Conservation (phyloP, 768 basidiomycete species). For the Mycena vulgaris region DNA sequence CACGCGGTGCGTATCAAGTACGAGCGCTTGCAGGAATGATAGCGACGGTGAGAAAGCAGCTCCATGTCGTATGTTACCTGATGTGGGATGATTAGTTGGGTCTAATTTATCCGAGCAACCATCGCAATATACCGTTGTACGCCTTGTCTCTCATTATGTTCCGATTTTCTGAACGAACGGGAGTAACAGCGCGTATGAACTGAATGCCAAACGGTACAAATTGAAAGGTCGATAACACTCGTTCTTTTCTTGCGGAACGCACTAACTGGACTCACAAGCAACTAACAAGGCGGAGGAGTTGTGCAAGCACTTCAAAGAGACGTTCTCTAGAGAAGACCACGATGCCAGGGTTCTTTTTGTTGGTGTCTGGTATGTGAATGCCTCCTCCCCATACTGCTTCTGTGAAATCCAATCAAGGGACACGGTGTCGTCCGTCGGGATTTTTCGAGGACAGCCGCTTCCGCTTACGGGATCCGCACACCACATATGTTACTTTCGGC, state of each 20-base stretch:
- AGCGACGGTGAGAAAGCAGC: neutral
- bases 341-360: slow-evolving; percentile 50
- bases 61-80: neutral
- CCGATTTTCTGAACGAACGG: neutral
- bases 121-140: slow-evolving; percentile 1
- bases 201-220: slow-evolving; percentile 8
- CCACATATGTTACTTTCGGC: slow-evolving; percentile 21
- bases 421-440: slow-evolving; percentile 13
- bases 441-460: slow-evolving; percentile 11
- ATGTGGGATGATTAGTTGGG: neutral
- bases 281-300: neutral
- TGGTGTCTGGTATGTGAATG: slow-evolving; percentile 51
- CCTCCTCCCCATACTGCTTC: too few species aligned
- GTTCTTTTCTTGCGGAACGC: neutral
- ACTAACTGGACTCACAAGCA: neutral
- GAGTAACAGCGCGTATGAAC: slow-evolving; percentile 19
- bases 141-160: neutral
- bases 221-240: neutral
- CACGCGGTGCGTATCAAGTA: slow-evolving; percentile 16
- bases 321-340: slow-evolving; percentile 38
- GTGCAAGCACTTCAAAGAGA: slow-evolving; percentile 44
- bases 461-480: slow-evolving; percentile 7
- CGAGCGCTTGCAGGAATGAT: slow-evolving; percentile 21
- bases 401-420: neutral
- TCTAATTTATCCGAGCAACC: neutral